Conservation (phyloP, 768 basidiomycete species). For the Boletus barrowsii region DNA sequence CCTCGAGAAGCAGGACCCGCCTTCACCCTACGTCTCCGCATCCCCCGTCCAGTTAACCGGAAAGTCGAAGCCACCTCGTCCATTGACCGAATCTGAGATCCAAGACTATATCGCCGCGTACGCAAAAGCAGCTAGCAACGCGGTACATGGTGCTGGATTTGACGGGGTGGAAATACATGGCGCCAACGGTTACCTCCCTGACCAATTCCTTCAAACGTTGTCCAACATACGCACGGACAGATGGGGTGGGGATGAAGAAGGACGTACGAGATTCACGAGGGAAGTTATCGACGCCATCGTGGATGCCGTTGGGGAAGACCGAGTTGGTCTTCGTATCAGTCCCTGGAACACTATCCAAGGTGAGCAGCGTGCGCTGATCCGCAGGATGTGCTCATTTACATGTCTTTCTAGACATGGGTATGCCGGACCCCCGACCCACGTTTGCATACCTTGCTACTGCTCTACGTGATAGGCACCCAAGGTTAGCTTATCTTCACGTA, state of each 20-base stretch:
- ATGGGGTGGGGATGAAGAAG: slow-evolving; percentile 63
- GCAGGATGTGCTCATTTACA: background rate
- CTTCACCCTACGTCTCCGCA: slow-evolving; percentile 33
- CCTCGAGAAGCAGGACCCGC: slow-evolving; percentile 36
- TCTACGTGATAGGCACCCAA: slow-evolving; percentile 29
- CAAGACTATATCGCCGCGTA: slow-evolving; percentile 28
- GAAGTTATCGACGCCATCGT: slow-evolving; percentile 34
- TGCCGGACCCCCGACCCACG: slow-evolving; percentile 18
- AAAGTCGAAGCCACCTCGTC: slow-evolving; percentile 11
- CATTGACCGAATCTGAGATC: slow-evolving; percentile 32
- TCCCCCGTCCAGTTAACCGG: slow-evolving; percentile 28
- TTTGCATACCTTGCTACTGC: slow-evolving; percentile 47
- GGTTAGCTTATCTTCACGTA: slow-evolving; percentile 50
- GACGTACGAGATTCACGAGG: slow-evolving; percentile 44
- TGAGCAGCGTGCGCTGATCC: background rate
- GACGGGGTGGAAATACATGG: slow-evolving; percentile 39
- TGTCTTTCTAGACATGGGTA: background rate
- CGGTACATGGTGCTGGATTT: slow-evolving; percentile 14
- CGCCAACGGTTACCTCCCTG: slow-evolving; percentile 46
- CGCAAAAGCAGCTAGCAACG: slow-evolving; percentile 31
- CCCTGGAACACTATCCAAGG: slow-evolving; percentile 40
- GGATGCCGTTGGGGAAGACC: slow-evolving; percentile 42
- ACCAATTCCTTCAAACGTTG: slow-evolving; percentile 47
- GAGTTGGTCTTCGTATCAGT: slow-evolving; percentile 41
- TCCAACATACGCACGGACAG: slow-evolving; percentile 48